Percentiles rank a stretch among this genome's conserved stretches.
Conservation (phyloP, 441 rosid genomes). For the Jatropha podagrica region DNA sequence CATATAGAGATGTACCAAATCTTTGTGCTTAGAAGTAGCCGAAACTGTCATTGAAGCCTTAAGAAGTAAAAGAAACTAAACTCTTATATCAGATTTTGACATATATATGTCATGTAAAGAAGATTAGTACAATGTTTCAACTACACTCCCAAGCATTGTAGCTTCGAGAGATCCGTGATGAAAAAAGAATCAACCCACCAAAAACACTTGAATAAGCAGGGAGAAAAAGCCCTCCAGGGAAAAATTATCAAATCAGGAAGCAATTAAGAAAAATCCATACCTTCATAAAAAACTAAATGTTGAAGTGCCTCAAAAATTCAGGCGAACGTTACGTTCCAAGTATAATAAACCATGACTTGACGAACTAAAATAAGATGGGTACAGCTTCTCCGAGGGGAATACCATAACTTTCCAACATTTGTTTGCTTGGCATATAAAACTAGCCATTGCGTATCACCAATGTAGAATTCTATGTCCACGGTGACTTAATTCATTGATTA, state of each 20-base stretch:
- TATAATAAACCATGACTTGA: conserved; percentile 16
- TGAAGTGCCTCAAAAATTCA: conserved; percentile 45
- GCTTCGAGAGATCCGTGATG: conserved; percentile 16
- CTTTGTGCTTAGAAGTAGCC: too few species aligned
- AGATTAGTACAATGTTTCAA: conserved; percentile 14
- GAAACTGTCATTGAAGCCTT: neutral
- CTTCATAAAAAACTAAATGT: conserved; percentile 26
- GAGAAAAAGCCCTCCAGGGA: neutral
- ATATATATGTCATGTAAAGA: conserved; percentile 7
- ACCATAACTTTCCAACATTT: conserved; percentile 17
- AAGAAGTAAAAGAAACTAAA: neutral
- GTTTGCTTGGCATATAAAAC: conserved; percentile 14
- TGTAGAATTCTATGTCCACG: conserved; percentile 2
- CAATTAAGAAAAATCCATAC: conserved; percentile 27
- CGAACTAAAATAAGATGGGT: conserved; percentile 7
- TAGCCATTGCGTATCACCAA: conserved; percentile 18
- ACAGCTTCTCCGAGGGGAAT: conserved; percentile 10
- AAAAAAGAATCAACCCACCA: conserved; percentile 27
- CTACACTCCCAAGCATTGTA: conserved; percentile 25
- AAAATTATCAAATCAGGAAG: conserved; percentile 25
- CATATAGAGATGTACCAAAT: too few species aligned
- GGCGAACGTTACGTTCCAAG: conserved; percentile 37
- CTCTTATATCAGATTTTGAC: conserved; percentile 7
- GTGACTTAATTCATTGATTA: conserved; percentile 1
- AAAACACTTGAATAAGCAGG: conserved; percentile 25